Evolutionary conservation across 2,329 filamentous ascomycete genomes (phyloP), one percentile per base, ranked within the genome.

Genomic region (Thermothelomyces thermophilus): DNA sequence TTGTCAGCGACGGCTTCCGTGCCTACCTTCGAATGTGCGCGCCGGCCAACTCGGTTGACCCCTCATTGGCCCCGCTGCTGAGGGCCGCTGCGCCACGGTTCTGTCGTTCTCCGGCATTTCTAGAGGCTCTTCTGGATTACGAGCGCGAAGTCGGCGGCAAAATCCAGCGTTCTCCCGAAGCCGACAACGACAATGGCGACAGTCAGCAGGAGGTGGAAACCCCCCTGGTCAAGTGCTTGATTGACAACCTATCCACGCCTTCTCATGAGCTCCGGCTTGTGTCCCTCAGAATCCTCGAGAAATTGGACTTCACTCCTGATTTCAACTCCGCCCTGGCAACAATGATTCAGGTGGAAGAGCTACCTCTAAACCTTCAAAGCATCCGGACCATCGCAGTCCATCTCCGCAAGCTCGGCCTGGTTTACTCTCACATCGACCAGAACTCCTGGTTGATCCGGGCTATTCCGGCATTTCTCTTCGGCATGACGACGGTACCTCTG

Each of bases 391-490:
- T 95, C 30, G 84, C 87, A 2, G 94, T 96, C 79, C 83, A 91
- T 55, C 77, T 96, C 47, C 85, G 91, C 41, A 90, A 88, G 61
- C 75, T 96, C 37, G 74, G 84, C 13, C 70, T 75, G 47, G 69
- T 69, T 26, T 95, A 93, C 63, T 68, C 76, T 5, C 72, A 77
- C 20, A 63, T 84, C 9, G 70, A 73, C 35, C 70, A 77, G 2
- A 74, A 79, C 33, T 78, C 78, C 1, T 87, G 84, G 80, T 70
- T 94, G 56, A 74, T 79, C 51, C 76, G 79, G 59, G 81, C 89
- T 6, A 77, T 97, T 26, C 87, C 90, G 0, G 76, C 80, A 0
- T 97, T 90, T 61, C 83, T 89, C 60, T 95, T 96, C 60, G 93
- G 93, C 42, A 78, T 96, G 67, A 76, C 97, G 52, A 93, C 90